Conservation (phyloP, 306 rosid species). For the Quillaja saponaria region DNA sequence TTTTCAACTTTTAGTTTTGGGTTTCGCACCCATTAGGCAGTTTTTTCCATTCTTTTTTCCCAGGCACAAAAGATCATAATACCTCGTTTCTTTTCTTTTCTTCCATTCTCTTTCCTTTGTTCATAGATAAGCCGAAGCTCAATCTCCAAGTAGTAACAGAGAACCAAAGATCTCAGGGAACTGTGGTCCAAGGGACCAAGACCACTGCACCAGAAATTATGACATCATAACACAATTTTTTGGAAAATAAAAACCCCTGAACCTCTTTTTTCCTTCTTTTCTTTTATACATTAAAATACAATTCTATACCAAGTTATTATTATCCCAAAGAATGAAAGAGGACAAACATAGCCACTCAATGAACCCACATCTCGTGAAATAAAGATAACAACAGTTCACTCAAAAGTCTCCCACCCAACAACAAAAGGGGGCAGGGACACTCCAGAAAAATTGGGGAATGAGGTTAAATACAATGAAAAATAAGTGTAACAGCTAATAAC, state of each 20-base stretch:
- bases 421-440: conserved; percentile 58
- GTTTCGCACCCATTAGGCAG: no score
- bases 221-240: no score
- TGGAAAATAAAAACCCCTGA: conserved; percentile 19
- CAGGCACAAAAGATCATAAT: no score
- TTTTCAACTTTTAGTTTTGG: no score
- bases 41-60: no score
- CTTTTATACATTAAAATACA: conserved; percentile 61
- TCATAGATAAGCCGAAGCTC: no score
- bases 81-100: no score
- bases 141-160: no score
- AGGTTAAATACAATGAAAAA: conserved; percentile 41
- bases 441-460: conserved; percentile 95
- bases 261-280: conserved; percentile 9
- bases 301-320: conserved; percentile 63
- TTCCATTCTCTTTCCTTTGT: no score
- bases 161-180: no score
- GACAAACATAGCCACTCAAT: conserved; percentile 63
- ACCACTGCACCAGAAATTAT: no score
- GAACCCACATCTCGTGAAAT: conserved; percentile 53
- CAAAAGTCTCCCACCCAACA: conserved; percentile 56
- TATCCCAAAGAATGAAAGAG: conserved; percentile 46
- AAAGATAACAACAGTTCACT: conserved; percentile 46
- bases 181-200: no score
- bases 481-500: conserved; percentile 40